Evolutionary conservation across 768 basidiomycete genomes (phyloP), one percentile per base, ranked within the genome.

Genomic region (Rhizopogon salebrosus): DNA sequence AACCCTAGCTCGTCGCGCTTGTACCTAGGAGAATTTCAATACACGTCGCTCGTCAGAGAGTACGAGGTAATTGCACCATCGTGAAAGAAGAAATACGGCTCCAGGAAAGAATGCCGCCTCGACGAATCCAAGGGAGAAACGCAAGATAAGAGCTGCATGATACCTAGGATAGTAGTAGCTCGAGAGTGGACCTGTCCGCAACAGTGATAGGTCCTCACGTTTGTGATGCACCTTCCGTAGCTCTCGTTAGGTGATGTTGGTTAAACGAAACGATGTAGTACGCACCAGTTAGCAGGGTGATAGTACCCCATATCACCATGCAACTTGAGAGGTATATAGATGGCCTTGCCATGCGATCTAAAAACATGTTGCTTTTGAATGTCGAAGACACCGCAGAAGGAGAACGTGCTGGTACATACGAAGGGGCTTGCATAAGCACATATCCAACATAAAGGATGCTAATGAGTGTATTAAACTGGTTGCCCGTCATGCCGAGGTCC

Each of bases 71-170:
- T n/a, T 70, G 24, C 6, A 54, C 87, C 85, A 88, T 62, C 80
- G 84, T 2, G 80, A 82, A 26, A 86, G 70, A 10, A 86, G 66
- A 64, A 85, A 85, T 39, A 85, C 65, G 24, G 80, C 76, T 20
- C 81, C 83, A 45, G 83, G 84, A 61, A 80, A 82, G 67, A 84
- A 85, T 2, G 80, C 80, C 8, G 80, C 82, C 66, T 54, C 80
- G 26, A 79, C 73, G 58, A 84, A 83, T 26, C 89, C 88, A 18
- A 90, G 75, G 64, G 85, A 79, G 69, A 90, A 89, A n/a, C 89
- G 77, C 0, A 82, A 83, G n/a, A 80, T 66, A 3, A 87, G 74
- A 4, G 77, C 83, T 14, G 80, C 76, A 35, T 72, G 65, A 57
- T 83, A 92, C 64, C 80, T 82, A 58, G 31, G 38, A n/a, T 26